phyloP scores from a whole-genome alignment of 306 rosid species.

The Citrullus mucosospermus region DNA sequence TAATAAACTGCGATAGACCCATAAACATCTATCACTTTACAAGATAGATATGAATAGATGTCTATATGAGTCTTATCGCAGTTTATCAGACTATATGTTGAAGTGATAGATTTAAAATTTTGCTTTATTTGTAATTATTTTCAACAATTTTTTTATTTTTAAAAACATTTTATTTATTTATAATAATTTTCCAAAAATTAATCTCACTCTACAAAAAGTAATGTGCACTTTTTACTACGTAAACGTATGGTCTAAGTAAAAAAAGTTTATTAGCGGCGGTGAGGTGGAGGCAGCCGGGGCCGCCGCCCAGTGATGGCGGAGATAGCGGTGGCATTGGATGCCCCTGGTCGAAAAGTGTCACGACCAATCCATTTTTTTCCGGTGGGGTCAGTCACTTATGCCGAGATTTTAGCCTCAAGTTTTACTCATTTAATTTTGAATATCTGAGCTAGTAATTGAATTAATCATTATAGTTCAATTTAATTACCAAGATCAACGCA shows the following conservation, averaged over 20 bases:
- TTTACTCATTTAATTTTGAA: background rate
- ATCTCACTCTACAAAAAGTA: background rate
- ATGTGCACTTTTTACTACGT: background rate
- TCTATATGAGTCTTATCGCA: no score
- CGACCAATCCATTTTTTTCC: background rate
- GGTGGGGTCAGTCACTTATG: background rate
- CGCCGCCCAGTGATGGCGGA: background rate
- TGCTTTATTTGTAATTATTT: no score
- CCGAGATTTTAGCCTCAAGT: background rate
- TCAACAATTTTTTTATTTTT: no score
- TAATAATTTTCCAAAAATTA: no score
- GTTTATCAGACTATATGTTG: no score
- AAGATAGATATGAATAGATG: no score
- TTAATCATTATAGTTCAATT: background rate
- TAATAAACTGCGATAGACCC: no score
- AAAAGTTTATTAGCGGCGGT: background rate
- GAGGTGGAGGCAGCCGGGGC: background rate
- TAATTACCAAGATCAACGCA: background rate
- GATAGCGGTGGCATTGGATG: background rate
- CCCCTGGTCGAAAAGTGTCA: background rate
- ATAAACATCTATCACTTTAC: no score
- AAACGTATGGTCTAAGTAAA: background rate
- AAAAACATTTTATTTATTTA: no score
- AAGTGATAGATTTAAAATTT: no score
- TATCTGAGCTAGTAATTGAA: background rate